Percentiles rank a stretch among this genome's conserved stretches.
Conservation (phyloP, 2,329 filamentous ascomycete genomes). For the Capronia epimyces region DNA sequence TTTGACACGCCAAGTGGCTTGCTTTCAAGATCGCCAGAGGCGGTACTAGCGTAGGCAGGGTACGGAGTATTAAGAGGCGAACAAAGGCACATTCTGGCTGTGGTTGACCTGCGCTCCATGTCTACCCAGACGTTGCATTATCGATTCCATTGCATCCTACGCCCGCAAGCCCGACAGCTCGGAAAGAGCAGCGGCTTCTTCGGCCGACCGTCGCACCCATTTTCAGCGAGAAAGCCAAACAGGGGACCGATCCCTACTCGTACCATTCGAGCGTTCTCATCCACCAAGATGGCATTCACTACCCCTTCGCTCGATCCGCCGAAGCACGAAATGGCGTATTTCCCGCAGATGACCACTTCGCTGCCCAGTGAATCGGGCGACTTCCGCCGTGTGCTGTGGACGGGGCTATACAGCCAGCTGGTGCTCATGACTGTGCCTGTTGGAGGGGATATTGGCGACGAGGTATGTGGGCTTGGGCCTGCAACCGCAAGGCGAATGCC, state of each 20-base stretch:
- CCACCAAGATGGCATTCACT: conserved; percentile 20
- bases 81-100: too few species aligned
- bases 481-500: too few species aligned
- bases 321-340: conserved; percentile 56
- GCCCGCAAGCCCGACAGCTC: neutral
- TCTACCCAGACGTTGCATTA: neutral
- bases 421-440: conserved; percentile 62
- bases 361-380: conserved; percentile 52
- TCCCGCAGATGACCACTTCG: conserved; percentile 51
- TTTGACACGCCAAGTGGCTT: too few species aligned
- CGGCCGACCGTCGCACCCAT: neutral
- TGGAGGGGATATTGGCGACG: conserved; percentile 61
- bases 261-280: neutral
- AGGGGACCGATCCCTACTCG: neutral
- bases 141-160: neutral
- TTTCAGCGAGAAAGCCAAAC: neutral
- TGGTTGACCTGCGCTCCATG: too few species aligned
- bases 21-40: too few species aligned
- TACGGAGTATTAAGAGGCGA: too few species aligned
- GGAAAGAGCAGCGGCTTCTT: neutral
- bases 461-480: conserved; percentile 48
- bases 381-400: conserved; percentile 58
- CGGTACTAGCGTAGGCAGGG: too few species aligned
- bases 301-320: conserved; percentile 36
- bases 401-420: conserved; percentile 58